phyloP scores from a whole-genome alignment of 1,139 yeast genomes.

The Kazachstania sp. region DNA sequence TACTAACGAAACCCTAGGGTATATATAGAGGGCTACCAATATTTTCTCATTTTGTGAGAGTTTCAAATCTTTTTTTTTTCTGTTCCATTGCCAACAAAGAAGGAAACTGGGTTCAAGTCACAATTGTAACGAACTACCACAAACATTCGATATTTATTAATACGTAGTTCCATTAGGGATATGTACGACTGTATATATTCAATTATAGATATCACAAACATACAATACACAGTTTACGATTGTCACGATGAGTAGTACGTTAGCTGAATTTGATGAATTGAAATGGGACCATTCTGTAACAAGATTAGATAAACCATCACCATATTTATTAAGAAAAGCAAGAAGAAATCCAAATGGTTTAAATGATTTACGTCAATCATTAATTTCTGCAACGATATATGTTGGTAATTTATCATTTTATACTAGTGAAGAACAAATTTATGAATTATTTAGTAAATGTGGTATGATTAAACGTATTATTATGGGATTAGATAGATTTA shows the following conservation, averaged over 20 bases:
- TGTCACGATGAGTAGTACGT: slow-evolving; percentile 10
- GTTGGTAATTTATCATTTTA: slow-evolving; percentile 81
- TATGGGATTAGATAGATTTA: slow-evolving; percentile 88
- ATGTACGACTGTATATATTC: background rate
- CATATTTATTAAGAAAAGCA: slow-evolving; percentile 69
- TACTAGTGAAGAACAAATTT: slow-evolving; percentile 89
- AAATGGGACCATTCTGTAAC: slow-evolving; percentile 44
- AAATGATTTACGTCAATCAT: slow-evolving; percentile 54
- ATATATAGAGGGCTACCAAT: no score
- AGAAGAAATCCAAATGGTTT: slow-evolving; percentile 39
- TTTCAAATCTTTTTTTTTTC: no score
- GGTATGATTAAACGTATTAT: slow-evolving; percentile 72
- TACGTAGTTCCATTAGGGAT: background rate
- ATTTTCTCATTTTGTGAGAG: no score
- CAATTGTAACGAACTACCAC: no score
- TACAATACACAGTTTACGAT: background rate
- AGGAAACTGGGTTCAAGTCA: no score
- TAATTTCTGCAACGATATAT: slow-evolving; percentile 66
- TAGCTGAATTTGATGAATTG: slow-evolving; percentile 36
- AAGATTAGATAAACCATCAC: slow-evolving; percentile 72
- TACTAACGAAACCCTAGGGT: no score
- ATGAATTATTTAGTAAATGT: slow-evolving; percentile 71
- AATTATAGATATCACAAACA: no score
- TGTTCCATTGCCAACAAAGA: no score
- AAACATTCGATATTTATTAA: no score